phyloP scores from a whole-genome alignment of 495 filamentous ascomycete species.

The Xylaria curta region DNA sequence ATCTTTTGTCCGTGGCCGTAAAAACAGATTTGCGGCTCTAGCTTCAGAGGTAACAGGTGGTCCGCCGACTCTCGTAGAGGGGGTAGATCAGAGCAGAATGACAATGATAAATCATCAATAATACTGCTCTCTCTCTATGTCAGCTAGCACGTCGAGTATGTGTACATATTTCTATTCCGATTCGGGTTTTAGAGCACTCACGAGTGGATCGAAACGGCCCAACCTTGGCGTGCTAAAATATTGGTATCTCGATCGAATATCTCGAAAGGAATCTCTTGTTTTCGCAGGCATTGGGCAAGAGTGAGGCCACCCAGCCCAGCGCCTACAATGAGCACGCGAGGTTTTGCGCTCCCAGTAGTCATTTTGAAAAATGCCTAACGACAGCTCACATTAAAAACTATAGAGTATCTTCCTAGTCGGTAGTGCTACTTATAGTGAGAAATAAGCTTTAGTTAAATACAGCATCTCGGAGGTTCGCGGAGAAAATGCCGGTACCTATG shows the following conservation, averaged over 20 bases:
- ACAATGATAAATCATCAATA: slow-evolving; percentile 23
- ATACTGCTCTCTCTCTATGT: slow-evolving; percentile 31
- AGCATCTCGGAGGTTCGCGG: neutral
- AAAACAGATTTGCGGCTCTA: slow-evolving; percentile 54
- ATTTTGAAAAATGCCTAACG: slow-evolving; percentile 18
- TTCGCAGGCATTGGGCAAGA: slow-evolving; percentile 52
- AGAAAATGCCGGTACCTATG: neutral
- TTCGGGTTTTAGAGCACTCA: slow-evolving; percentile 32
- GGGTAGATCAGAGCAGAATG: slow-evolving; percentile 30
- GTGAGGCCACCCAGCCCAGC: slow-evolving; percentile 46
- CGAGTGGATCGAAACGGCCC: slow-evolving; percentile 64
- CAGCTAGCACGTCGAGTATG: slow-evolving; percentile 23
- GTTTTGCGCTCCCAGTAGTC: slow-evolving; percentile 25
- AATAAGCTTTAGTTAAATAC: neutral
- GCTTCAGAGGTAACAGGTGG: slow-evolving; percentile 51
- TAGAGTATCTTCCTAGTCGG: too few relatives aligned
- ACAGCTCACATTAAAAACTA: neutral
- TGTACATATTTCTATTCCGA: neutral
- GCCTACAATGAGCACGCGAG: slow-evolving; percentile 41
- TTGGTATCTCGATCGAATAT: slow-evolving; percentile 56
- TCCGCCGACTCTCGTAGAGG: slow-evolving; percentile 45
- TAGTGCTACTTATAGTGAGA: neutral
- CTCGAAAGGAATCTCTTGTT: slow-evolving; percentile 56
- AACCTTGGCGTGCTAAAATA: slow-evolving; percentile 54
- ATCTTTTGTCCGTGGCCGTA: slow-evolving; percentile 27